phyloP scores from a whole-genome alignment of 768 basidiomycete species.

The Russula emetica region DNA sequence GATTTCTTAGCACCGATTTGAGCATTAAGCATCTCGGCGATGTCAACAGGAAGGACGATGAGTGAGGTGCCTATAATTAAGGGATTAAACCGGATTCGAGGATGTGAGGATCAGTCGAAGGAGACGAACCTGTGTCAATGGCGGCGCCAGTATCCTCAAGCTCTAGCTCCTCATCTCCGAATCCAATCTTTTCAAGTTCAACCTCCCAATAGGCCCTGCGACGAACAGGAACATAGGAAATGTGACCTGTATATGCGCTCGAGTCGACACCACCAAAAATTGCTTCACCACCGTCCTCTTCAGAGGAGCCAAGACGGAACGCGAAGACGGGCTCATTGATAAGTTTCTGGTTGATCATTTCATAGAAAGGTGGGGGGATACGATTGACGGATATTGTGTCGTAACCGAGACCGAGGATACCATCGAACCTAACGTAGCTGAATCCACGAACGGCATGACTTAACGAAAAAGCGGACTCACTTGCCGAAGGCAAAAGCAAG shows the following conservation, averaged over 20 bases:
- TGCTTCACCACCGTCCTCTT: conserved; percentile 86
- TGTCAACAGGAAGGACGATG: conserved; percentile 88
- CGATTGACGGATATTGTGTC: conserved; percentile 94
- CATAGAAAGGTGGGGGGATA: conserved; percentile 92
- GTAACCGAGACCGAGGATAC: conserved; percentile 90
- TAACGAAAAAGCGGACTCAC: conserved; percentile 43
- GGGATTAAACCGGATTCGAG: background rate
- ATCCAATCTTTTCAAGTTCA: conserved; percentile 79
- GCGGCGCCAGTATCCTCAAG: conserved; percentile 92
- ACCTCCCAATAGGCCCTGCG: conserved; percentile 99
- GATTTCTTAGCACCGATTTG: conserved; percentile 91
- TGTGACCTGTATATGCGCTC: conserved; percentile 69
- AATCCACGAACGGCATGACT: background rate
- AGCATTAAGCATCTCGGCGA: conserved; percentile 96
- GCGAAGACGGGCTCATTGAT: conserved; percentile 87
- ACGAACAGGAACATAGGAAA: conserved; percentile 85
- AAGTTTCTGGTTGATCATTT: conserved; percentile 77
- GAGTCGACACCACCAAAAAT: conserved; percentile 87
- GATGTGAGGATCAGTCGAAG: conserved; percentile 12
- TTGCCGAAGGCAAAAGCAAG: conserved; percentile 96
- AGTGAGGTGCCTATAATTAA: conserved; percentile 71
- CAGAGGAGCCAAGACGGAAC: conserved; percentile 86
- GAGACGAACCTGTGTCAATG: conserved; percentile 69
- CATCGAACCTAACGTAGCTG: conserved; percentile 67
- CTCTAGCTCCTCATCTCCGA: conserved; percentile 85